Percentiles rank a stretch among this genome's conserved stretches.
phyloP scores from a whole-genome alignment of 2,329 filamentous ascomycete species.

The Monosporascus sp. region DNA sequence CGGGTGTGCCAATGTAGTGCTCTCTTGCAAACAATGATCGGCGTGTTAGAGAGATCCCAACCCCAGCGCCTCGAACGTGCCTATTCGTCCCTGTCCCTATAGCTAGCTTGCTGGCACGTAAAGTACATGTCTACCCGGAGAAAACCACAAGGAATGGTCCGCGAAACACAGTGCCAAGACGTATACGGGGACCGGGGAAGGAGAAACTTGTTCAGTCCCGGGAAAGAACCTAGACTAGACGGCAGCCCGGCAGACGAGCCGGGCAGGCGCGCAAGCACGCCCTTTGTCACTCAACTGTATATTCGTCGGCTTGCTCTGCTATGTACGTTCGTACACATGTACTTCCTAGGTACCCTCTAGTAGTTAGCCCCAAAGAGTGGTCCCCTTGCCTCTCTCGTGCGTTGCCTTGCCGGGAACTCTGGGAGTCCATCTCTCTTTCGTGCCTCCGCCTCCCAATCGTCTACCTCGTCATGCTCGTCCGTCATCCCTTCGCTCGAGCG shows the following conservation, averaged over 20 bases:
- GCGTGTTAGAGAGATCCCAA: too few species aligned
- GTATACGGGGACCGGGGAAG: neutral
- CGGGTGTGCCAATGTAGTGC: slow-evolving; percentile 7
- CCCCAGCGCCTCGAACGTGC: neutral
- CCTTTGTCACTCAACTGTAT: neutral
- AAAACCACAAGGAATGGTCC: neutral
- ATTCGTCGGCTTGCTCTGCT: neutral
- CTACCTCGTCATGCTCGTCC: slow-evolving; percentile 16
- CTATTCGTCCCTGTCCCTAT: neutral
- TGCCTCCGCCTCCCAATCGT: slow-evolving; percentile 18
- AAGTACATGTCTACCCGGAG: slow-evolving; percentile 2
- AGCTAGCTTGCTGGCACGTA: neutral
- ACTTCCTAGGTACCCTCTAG: neutral
- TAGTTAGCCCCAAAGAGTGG: neutral
- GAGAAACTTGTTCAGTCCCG: neutral
- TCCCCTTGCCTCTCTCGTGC: neutral
- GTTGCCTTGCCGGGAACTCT: neutral
- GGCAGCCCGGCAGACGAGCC: neutral
- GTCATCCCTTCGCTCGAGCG: slow-evolving; percentile 24
- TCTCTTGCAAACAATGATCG: slow-evolving; percentile 8
- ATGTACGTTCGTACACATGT: neutral
- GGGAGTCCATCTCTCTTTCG: neutral
- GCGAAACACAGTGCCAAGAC: neutral
- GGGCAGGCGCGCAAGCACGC: neutral
- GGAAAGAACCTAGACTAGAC: neutral